Conservation (phyloP, 2,329 filamentous ascomycete species). For the Trichoderma brevicompactum region DNA sequence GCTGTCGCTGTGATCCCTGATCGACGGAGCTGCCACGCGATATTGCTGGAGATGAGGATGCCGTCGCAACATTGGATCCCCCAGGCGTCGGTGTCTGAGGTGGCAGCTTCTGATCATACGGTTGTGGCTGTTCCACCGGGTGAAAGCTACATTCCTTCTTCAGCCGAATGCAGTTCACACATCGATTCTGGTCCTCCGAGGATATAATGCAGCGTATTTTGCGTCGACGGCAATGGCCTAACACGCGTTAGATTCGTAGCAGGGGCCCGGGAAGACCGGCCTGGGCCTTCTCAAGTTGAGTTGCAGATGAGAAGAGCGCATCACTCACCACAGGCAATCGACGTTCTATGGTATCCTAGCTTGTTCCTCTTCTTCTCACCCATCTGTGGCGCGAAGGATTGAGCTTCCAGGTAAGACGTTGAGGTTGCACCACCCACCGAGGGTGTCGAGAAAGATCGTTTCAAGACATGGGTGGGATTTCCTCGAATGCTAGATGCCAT, state of each 20-base stretch:
- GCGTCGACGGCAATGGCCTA: conserved; percentile 87
- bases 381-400: conserved; percentile 40
- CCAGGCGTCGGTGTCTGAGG: conserved; percentile 47
- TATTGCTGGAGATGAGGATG: conserved; percentile 55
- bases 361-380: conserved; percentile 76
- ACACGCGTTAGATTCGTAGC: not conserved
- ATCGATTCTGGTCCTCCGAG: conserved; percentile 76
- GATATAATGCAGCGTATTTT: conserved; percentile 91
- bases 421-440: conserved; percentile 26
- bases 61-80: conserved; percentile 48
- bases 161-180: conserved; percentile 88
- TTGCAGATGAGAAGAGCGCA: not conserved
- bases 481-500: conserved; percentile 44
- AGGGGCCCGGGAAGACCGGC: not conserved
- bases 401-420: conserved; percentile 22
- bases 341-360: conserved; percentile 92
- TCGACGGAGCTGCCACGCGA: conserved; percentile 50
- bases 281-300: not conserved
- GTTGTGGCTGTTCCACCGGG: conserved; percentile 78
- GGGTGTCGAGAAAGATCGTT: conserved; percentile 55
- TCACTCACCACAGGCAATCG: conserved; percentile 89
- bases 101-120: conserved; percentile 51
- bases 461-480: conserved; percentile 46
- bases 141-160: conserved; percentile 95
- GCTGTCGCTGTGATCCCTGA: conserved; percentile 43